A percentile compares a stretch with the other conserved stretches of the same genome.
Conservation (phyloP, 2,329 filamentous ascomycete genomes). For the Colletotrichum coccodes region DNA sequence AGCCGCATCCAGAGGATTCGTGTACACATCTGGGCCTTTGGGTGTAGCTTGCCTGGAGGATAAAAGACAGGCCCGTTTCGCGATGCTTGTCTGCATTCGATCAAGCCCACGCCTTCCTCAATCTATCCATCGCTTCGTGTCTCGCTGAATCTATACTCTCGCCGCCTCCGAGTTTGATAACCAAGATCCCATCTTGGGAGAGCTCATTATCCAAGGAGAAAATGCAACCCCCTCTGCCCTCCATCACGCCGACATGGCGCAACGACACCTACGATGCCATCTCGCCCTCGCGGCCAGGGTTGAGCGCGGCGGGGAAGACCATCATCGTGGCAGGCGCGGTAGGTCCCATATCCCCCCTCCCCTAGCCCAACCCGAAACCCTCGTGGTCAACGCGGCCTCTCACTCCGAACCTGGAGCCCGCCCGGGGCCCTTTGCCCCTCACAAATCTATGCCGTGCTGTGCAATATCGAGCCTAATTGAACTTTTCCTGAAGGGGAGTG, state of each 20-base stretch:
- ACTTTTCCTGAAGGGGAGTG: conserved; percentile 39
- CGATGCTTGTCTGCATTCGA: neutral
- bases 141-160: neutral
- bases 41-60: neutral
- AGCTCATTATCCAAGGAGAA: neutral
- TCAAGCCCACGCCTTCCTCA: neutral
- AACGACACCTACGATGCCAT: conserved; percentile 50
- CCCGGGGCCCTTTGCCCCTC: neutral
- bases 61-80: conserved; percentile 16
- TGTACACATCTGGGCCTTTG: neutral
- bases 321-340: conserved; percentile 73
- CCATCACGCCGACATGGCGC: conserved; percentile 39
- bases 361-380: neutral
- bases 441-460: neutral
- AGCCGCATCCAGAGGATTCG: neutral
- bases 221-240: conserved; percentile 34
- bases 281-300: conserved; percentile 45
- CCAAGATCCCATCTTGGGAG: neutral
- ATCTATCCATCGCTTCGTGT: neutral
- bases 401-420: neutral
- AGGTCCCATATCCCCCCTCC: conserved; percentile 46
- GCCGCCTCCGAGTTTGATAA: neutral
- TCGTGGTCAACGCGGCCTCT: neutral
- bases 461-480: neutral
- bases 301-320: conserved; percentile 55